Percentiles rank a stretch among this genome's conserved stretches.
Conservation (phyloP, 345 rosid genomes). For the Draba incana region DNA sequence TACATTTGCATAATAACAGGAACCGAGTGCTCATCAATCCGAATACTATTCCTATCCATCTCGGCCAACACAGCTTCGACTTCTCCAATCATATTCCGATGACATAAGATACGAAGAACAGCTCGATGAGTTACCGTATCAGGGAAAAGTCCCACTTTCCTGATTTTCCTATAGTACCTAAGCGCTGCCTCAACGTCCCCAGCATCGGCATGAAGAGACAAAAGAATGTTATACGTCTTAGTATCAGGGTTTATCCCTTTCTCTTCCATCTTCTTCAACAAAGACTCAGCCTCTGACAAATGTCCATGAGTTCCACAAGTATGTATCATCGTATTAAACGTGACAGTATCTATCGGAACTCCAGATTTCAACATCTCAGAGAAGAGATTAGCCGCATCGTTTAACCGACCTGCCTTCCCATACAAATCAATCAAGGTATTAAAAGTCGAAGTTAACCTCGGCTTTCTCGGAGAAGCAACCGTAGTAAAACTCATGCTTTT, state of each 20-base stretch:
- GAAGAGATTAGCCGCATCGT: constrained; percentile 78
- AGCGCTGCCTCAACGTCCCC: constrained; percentile 75
- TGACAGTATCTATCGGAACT: constrained; percentile 68
- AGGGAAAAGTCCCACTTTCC: constrained; percentile 76
- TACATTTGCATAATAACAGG: constrained; percentile 77
- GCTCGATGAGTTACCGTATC: constrained; percentile 73
- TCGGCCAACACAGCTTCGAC: constrained; percentile 66
- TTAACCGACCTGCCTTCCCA: constrained; percentile 84
- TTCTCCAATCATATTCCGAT: constrained; percentile 69
- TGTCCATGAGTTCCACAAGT: constrained; percentile 81
- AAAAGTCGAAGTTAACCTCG: constrained; percentile 68
- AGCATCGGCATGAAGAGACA: constrained; percentile 70
- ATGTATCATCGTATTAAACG: constrained; percentile 89
- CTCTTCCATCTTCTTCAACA: constrained; percentile 76
- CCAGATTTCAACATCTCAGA: constrained; percentile 82
- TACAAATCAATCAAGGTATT: constrained; percentile 88
- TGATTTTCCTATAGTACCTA: constrained; percentile 62
- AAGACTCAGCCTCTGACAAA: constrained; percentile 75
- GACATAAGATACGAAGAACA: constrained; percentile 69
- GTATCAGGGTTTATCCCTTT: constrained; percentile 72
- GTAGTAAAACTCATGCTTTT: constrained; percentile 34
- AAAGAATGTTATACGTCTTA: constrained; percentile 72
- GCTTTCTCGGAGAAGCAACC: constrained; percentile 54
- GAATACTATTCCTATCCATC: constrained; percentile 53
- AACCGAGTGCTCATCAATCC: constrained; percentile 75